A percentile compares a stretch with the other conserved stretches of the same genome.
phyloP scores from a whole-genome alignment of 2,329 filamentous ascomycete genomes.

The Fusarium heterosporum region DNA sequence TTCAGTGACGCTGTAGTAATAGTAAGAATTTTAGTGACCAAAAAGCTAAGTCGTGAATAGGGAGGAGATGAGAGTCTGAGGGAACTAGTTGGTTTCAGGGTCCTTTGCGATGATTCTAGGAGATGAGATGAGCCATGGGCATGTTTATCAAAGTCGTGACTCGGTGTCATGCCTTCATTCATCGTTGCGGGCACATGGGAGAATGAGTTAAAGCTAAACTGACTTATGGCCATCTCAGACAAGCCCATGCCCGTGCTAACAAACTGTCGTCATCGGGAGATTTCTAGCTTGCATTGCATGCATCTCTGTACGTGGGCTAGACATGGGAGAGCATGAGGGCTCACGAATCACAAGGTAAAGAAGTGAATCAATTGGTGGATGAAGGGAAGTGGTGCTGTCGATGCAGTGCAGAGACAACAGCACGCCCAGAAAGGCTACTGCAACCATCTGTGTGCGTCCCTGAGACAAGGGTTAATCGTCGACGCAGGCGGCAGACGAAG shows the following conservation, averaged over 20 bases:
- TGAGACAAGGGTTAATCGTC: slow-evolving; percentile 36
- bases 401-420: slow-evolving; percentile 39
- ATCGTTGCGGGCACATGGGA: slow-evolving; percentile 26
- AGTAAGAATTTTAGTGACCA: slow-evolving; percentile 11
- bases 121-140: slow-evolving; percentile 13
- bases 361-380: slow-evolving; percentile 33
- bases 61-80: slow-evolving; percentile 7
- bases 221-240: slow-evolving; percentile 5
- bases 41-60: slow-evolving; percentile 2
- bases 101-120: slow-evolving; percentile 10
- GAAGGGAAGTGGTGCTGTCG: slow-evolving; percentile 26
- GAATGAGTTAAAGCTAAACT: slow-evolving; percentile 9
- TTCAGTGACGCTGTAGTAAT: background rate
- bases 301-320: slow-evolving; percentile 33
- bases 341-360: slow-evolving; percentile 33
- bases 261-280: slow-evolving; percentile 41
- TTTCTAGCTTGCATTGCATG: slow-evolving; percentile 38
- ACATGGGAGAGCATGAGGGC: slow-evolving; percentile 24
- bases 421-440: slow-evolving; percentile 20
- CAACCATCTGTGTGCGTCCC: slow-evolving; percentile 27
- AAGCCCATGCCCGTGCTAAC: slow-evolving; percentile 25
- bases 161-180: slow-evolving; percentile 20
- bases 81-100: slow-evolving; percentile 18
- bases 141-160: slow-evolving; percentile 28
- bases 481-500: slow-evolving; percentile 26